Evolutionary conservation across 768 basidiomycete species (phyloP).

Genomic region (Hygrophoropsis aurantiaca): DNA sequence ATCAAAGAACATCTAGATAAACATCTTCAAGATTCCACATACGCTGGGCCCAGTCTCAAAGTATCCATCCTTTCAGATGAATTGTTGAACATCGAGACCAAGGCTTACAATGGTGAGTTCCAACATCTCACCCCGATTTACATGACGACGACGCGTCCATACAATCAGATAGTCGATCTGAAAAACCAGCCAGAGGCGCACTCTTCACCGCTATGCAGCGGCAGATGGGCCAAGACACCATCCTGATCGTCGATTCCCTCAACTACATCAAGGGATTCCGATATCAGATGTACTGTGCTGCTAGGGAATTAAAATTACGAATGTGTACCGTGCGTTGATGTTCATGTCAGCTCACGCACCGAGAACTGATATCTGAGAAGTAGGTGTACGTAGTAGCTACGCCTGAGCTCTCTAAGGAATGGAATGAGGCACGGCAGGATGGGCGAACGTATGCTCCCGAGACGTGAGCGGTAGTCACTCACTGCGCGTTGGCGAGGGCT

Average conservation of each 20-base stretch:
- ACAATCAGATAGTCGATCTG: constrained; percentile 67
- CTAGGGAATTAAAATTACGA: constrained; percentile 81
- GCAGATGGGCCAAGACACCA: constrained; percentile 64
- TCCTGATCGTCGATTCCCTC: constrained; percentile 86
- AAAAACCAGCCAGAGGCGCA: constrained; percentile 85
- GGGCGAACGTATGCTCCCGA: constrained; percentile 56
- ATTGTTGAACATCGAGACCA: constrained; percentile 57
- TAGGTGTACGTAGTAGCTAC: constrained; percentile 78
- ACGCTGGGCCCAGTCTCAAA: constrained; percentile 51
- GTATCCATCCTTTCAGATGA: constrained; percentile 71
- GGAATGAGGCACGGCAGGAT: constrained; percentile 62
- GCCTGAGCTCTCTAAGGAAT: constrained; percentile 70
- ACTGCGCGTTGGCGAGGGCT: not conserved
- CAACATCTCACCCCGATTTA: not conserved
- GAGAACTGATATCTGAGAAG: constrained; percentile 15
- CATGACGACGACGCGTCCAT: constrained; percentile 1
- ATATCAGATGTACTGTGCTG: constrained; percentile 97
- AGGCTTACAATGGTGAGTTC: constrained; percentile 70
- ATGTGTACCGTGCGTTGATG: constrained; percentile 74
- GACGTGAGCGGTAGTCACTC: constrained; percentile 58
- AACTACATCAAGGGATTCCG: constrained; percentile 99
- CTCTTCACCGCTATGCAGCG: constrained; percentile 84
- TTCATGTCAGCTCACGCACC: not conserved
- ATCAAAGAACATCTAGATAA: constrained; percentile 57
- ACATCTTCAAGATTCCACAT: constrained; percentile 47